phyloP scores from a whole-genome alignment of 2,329 filamentous ascomycete genomes.

The Sporothrix protearum region DNA sequence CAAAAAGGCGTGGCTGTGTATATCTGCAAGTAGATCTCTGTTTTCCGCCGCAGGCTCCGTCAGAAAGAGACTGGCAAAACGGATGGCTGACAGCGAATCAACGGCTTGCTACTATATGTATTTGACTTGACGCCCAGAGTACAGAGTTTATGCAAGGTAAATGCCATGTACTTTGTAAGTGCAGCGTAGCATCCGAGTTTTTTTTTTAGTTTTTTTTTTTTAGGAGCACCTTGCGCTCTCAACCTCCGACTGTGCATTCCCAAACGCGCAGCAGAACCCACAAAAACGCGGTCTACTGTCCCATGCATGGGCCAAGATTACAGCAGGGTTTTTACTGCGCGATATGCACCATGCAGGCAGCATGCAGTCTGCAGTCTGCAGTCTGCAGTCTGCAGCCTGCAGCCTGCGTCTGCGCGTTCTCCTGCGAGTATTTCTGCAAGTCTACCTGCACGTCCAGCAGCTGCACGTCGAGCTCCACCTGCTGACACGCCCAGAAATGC shows the following conservation, averaged over 20 bases:
- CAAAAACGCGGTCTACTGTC: background rate
- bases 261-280: background rate
- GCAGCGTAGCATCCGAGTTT: conserved; percentile 4
- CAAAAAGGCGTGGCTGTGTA: background rate
- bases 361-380: background rate
- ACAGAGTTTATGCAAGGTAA: background rate
- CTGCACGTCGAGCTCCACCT: background rate
- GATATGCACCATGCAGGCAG: background rate
- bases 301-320: background rate
- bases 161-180: background rate
- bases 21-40: background rate
- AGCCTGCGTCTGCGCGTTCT: conserved; percentile 6
- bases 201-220: no score
- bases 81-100: background rate
- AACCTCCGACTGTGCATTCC: conserved; percentile 1
- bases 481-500: background rate
- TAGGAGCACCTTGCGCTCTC: background rate
- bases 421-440: conserved; percentile 3
- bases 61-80: background rate
- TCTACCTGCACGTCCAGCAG: background rate
- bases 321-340: background rate
- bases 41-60: background rate
- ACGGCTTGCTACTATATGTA: background rate
- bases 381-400: background rate
- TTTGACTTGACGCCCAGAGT: background rate